phyloP scores from a whole-genome alignment of 2,329 filamentous ascomycete genomes.

The Thielaviopsis euricoi region DNA sequence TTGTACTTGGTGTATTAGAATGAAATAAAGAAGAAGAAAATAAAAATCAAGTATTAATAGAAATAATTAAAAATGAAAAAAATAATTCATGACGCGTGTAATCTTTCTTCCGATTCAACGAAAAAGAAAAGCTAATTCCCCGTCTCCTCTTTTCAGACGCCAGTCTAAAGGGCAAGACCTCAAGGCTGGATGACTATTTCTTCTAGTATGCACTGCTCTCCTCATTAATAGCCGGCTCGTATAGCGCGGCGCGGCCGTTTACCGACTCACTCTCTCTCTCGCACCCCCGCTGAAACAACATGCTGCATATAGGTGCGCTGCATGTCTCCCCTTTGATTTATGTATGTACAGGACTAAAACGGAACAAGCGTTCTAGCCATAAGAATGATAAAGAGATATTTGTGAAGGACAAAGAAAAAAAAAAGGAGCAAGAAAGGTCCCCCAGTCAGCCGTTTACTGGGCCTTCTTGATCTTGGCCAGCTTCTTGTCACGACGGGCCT shows the following conservation, averaged over 20 bases:
- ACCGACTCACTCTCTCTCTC: not conserved
- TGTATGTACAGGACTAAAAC: not conserved
- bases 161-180: not conserved
- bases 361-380: not conserved
- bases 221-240: not conserved
- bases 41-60: not conserved
- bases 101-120: not conserved
- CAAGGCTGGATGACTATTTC: not conserved
- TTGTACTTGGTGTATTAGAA: no score
- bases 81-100: not conserved
- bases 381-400: no score
- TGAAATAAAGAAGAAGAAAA: conserved; percentile 11
- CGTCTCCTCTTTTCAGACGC: not conserved
- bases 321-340: not conserved
- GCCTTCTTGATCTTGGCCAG: conserved; percentile 52
- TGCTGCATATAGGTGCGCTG: not conserved
- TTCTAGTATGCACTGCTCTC: not conserved
- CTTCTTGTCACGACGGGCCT: conserved; percentile 68
- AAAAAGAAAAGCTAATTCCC: not conserved
- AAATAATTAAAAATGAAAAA: conserved; percentile 2
- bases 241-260: not conserved
- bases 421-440: conserved; percentile 2
- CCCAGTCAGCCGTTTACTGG: conserved; percentile 30
- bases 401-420: not conserved
- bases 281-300: not conserved